Evolutionary conservation across 257 asterid species (phyloP), one percentile per base, ranked within the genome.

Genomic region (Anisodus acutangulus): DNA sequence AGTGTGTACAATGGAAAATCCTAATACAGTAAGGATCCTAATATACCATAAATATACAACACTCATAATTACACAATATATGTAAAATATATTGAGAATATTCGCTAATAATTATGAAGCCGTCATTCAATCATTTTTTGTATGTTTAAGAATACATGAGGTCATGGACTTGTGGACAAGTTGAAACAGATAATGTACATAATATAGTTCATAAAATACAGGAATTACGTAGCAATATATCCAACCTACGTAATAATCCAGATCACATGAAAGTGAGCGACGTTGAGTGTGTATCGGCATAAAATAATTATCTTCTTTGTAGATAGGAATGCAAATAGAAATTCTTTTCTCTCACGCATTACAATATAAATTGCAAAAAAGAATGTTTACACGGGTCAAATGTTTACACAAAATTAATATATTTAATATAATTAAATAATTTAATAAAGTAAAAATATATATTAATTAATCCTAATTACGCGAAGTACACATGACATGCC

Each of bases 121-220:
- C 26, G 26, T 22, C 81, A 12, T 76, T 51, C 17, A 76, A 51
- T 76, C 63, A 76, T 51, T 76, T 19, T 15, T 51, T 10, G 63
- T 7, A 76, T 76, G 63, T 26, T 76, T 26, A 76, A 12, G 81
- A 76, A 76, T 51, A 51, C 81, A 53, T 76, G 81, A 76, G 51
- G 64, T 76, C 63, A 76, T 76, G 13, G 6, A 51, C 26, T 74
- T 47, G 19, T 49, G 80, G 79, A 71, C 26, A 72, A 47, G n/a
- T 19, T 47, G 51, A 76, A 45, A 51, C 62, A 51, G 41, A 49
- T 22, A 47, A 67, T 39, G 9, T 7, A 37, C 19, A 60, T 0
- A 60, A 57, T 15, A 35, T 71, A 74, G 4, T 74, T 47, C 58
- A 6, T 22, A 66, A 19, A 74, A 17, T 59, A n/a, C 31, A 59